phyloP scores from a whole-genome alignment of 495 filamentous ascomycete genomes.

The Penicillium roqueforti region DNA sequence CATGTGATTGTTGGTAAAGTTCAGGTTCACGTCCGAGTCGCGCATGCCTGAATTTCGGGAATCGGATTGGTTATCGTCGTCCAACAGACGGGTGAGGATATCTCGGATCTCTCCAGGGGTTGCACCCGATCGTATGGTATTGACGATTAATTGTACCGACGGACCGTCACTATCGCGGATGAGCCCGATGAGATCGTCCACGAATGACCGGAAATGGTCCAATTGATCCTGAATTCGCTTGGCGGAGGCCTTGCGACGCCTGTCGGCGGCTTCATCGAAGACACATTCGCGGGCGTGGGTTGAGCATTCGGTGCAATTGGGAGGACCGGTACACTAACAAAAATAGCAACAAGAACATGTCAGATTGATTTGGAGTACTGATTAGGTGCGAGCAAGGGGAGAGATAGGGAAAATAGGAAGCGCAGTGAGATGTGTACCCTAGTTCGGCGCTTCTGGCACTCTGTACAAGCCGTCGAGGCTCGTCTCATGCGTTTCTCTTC shows the following conservation, averaged over 20 bases:
- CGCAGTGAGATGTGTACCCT: conserved; percentile 31
- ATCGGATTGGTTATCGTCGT: background rate
- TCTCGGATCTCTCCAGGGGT: background rate
- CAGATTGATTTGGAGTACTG: background rate
- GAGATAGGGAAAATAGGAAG: background rate
- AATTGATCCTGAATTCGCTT: conserved; percentile 31
- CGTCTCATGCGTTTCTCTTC: conserved; percentile 39
- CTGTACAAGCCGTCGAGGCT: conserved; percentile 39
- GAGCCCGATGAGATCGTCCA: conserved; percentile 27
- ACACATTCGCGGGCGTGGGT: conserved; percentile 35
- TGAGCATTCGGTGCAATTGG: conserved; percentile 35
- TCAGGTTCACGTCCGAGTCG: background rate
- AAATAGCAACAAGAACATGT: background rate
- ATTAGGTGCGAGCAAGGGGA: background rate
- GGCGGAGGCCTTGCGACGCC: conserved; percentile 38
- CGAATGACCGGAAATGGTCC: conserved; percentile 24
- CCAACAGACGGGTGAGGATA: background rate
- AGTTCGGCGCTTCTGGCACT: conserved; percentile 41
- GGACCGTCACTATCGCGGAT: conserved; percentile 24
- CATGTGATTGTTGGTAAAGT: background rate
- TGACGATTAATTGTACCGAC: conserved; percentile 23
- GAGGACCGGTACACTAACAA: conserved; percentile 29
- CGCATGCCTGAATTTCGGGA: background rate
- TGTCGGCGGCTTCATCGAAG: conserved; percentile 38
- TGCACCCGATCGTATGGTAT: conserved; percentile 23